Percentiles rank a stretch among this genome's conserved stretches.
Conservation (phyloP, 2,329 filamentous ascomycete species). For the Fusarium tjaetaba region DNA sequence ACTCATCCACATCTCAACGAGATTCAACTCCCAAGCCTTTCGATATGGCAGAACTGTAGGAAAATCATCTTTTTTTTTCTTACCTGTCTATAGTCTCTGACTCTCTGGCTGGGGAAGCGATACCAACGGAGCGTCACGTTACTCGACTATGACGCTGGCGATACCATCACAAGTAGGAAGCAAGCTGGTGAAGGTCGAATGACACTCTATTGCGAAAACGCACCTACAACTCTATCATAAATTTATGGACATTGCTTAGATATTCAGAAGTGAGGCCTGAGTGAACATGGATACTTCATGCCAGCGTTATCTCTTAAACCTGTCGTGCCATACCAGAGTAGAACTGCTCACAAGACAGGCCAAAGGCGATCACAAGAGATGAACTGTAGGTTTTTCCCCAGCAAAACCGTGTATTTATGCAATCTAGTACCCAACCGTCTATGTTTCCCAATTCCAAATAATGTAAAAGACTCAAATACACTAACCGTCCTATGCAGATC, state of each 20-base stretch:
- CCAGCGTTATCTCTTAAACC: not conserved
- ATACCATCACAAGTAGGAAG: too few relatives aligned
- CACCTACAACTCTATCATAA: fast-evolving
- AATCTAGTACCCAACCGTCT: not conserved
- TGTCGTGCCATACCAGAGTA: not conserved
- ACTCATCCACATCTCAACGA: not conserved
- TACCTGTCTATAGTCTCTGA: too few relatives aligned
- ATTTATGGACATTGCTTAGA: fast-evolving
- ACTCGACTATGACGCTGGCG: not conserved
- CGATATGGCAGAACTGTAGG: too few relatives aligned
- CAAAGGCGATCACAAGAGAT: not conserved
- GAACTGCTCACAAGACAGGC: too few relatives aligned
- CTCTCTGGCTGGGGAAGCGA: too few relatives aligned
- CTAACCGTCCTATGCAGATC: not conserved
- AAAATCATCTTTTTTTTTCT: too few relatives aligned
- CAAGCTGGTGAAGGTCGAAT: not conserved
- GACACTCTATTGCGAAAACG: fast-evolving
- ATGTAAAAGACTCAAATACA: not conserved
- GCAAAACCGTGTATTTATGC: not conserved
- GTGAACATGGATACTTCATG: not conserved
- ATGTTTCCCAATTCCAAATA: not conserved
- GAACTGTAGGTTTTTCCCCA: fast-evolving
- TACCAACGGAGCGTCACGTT: not conserved
- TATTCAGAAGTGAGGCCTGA: fast-evolving
- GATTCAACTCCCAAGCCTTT: not conserved